Percentiles rank a stretch among this genome's conserved stretches.
These are phyloP conservation scores for Verbascum thapsus DNA, from an alignment of 257 asterid genomes.

Conservation along the genomic window DNA sequence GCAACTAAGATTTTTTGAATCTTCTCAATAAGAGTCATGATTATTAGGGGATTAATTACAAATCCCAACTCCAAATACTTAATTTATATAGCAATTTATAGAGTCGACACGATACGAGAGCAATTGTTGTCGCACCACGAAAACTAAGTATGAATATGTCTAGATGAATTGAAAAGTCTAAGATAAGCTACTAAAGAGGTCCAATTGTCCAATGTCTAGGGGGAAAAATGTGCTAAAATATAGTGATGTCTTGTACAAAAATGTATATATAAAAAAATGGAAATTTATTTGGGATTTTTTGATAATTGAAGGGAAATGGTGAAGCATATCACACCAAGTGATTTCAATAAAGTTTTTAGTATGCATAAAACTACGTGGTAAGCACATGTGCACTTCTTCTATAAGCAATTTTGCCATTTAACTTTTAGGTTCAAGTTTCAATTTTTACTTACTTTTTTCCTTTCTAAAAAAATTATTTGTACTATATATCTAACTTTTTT, in stretches of 20 bases:
- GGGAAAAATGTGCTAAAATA: not conserved
- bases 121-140: not conserved
- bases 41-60: too few relatives aligned
- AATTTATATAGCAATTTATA: too few relatives aligned
- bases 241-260: not conserved
- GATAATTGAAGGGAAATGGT: conserved; percentile 21
- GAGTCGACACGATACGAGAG: too few relatives aligned
- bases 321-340: conserved; percentile 17
- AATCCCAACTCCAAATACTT: too few relatives aligned
- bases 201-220: conserved; percentile 14
- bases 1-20: too few relatives aligned
- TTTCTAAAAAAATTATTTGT: too few relatives aligned
- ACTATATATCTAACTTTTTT: too few relatives aligned
- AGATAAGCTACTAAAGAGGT: not conserved
- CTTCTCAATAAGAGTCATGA: too few relatives aligned
- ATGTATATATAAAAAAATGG: conserved; percentile 15
- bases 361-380: conserved; percentile 6
- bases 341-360: conserved; percentile 7
- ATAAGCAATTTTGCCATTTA: conserved; percentile 22
- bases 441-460: too few relatives aligned
- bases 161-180: not conserved
- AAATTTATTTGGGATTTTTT: conserved; percentile 1
- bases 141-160: not conserved
- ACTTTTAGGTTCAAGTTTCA: conserved; percentile 13
- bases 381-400: conserved; percentile 12